phyloP scores from a whole-genome alignment of 2,329 filamentous ascomycete genomes.

The Diaporthe citriasiana region DNA sequence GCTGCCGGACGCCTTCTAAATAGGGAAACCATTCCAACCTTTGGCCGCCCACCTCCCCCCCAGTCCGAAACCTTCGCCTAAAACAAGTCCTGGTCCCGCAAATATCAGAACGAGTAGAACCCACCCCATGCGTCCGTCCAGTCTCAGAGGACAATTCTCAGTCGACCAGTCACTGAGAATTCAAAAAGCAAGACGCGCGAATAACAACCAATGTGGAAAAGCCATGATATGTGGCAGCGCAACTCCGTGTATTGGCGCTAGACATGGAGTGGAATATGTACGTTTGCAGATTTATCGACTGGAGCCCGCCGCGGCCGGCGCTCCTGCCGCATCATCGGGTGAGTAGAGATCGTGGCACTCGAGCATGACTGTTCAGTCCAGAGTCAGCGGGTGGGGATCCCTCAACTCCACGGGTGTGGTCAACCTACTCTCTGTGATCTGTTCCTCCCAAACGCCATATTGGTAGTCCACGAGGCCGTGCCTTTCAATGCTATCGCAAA shows the following conservation, averaged over 20 bases:
- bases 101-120: constrained; percentile 25
- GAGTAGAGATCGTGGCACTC: constrained; percentile 49
- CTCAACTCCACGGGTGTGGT: constrained; percentile 11
- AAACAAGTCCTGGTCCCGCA: constrained; percentile 29
- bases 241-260: constrained; percentile 39
- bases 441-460: constrained; percentile 95
- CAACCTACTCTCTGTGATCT: constrained; percentile 84
- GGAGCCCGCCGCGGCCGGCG: constrained; percentile 5
- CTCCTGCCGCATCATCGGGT: constrained; percentile 26
- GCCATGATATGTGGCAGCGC: constrained; percentile 21
- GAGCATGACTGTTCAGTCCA: constrained; percentile 49
- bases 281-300: constrained; percentile 28
- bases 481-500: constrained; percentile 89
- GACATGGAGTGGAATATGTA: constrained; percentile 19
- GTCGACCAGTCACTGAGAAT: constrained; percentile 23
- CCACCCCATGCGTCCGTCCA: constrained; percentile 27
- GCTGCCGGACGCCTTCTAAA: constrained; percentile 40
- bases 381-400: constrained; percentile 30
- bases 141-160: constrained; percentile 26
- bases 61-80: constrained; percentile 29
- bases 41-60: constrained; percentile 28
- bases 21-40: constrained; percentile 32
- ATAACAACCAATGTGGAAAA: constrained; percentile 22
- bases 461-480: constrained; percentile 98
- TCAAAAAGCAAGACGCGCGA: constrained; percentile 21